Percentiles rank a stretch among this genome's conserved stretches.
phyloP scores from a whole-genome alignment of 169 alveolate genomes.

The Eimeria brunetti region DNA sequence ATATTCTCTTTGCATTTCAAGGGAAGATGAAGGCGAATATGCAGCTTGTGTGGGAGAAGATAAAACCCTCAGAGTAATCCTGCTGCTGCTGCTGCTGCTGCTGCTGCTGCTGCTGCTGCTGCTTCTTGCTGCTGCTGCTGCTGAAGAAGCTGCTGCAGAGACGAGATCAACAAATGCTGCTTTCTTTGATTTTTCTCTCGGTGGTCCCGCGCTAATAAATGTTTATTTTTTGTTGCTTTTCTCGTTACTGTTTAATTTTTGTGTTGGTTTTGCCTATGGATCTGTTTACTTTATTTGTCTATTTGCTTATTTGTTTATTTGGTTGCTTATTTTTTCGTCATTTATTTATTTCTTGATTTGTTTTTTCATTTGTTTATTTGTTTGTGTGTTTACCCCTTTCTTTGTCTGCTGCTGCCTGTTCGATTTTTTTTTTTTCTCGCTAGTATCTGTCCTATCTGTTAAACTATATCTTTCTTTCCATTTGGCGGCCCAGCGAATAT shows the following conservation, averaged over 20 bases:
- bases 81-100: background rate
- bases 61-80: slow-evolving; percentile 89
- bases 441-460: background rate
- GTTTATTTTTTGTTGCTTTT: background rate
- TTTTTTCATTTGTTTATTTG: background rate
- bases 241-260: background rate
- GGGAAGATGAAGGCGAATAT: slow-evolving; percentile 86
- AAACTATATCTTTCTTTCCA: background rate
- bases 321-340: background rate
- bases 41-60: slow-evolving; percentile 90
- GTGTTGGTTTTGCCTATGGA: background rate
- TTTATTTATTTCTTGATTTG: too few relatives aligned
- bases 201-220: background rate
- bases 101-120: background rate
- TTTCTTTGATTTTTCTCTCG: background rate
- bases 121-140: background rate
- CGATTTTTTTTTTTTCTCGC: background rate
- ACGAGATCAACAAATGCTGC: too few relatives aligned
- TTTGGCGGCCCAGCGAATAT: too few relatives aligned
- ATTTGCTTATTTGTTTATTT: background rate
- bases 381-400: too few relatives aligned
- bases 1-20: slow-evolving; percentile 83
- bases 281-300: background rate
- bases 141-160: too few relatives aligned
- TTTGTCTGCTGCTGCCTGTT: background rate